These are phyloP conservation scores for Hansenula sp. DNA, from an alignment of 1,139 yeast species.

Conservation along the genomic window DNA sequence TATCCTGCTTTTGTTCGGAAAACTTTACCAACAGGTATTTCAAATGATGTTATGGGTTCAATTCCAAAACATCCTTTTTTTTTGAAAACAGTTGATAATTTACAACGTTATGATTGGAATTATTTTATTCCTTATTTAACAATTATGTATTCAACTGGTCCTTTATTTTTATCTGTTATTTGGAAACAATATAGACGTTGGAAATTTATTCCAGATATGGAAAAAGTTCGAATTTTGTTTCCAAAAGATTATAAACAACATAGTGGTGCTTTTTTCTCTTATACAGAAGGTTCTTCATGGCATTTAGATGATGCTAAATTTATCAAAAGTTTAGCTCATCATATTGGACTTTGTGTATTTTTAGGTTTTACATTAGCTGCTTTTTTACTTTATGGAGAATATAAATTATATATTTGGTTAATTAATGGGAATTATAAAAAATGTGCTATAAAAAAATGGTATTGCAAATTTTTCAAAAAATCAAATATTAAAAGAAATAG, in stretches of 20 bases:
- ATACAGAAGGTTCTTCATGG: slow-evolving; percentile 84
- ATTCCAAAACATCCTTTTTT: slow-evolving; percentile 87
- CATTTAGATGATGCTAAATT: slow-evolving; percentile 80
- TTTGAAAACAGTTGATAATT: slow-evolving; percentile 58
- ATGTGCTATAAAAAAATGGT: slow-evolving; percentile 10
- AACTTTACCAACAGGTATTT: slow-evolving; percentile 86
- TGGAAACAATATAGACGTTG: slow-evolving; percentile 87
- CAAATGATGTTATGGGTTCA: slow-evolving; percentile 91
- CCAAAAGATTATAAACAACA: slow-evolving; percentile 67
- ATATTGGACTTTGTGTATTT: slow-evolving; percentile 63
- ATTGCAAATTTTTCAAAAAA: slow-evolving; percentile 12
- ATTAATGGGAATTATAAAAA: slow-evolving; percentile 19
- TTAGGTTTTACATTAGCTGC: slow-evolving; percentile 62
- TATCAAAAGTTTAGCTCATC: slow-evolving; percentile 65
- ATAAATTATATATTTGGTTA: slow-evolving; percentile 48
- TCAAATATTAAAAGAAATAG: slow-evolving; percentile 20
- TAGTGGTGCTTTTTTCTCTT: slow-evolving; percentile 58
- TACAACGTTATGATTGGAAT: slow-evolving; percentile 56
- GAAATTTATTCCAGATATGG: slow-evolving; percentile 57
- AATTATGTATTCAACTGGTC: slow-evolving; percentile 93
- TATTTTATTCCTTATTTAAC: slow-evolving; percentile 87
- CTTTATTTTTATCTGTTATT: slow-evolving; percentile 76
- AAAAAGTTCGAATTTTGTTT: slow-evolving; percentile 59
- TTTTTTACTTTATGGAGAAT: slow-evolving; percentile 56
- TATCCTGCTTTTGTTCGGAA: slow-evolving; percentile 85